Percentiles rank a stretch among this genome's conserved stretches.
Evolutionary conservation across 2,329 filamentous ascomycete genomes (phyloP).

Genomic region (Trichophyton benhamiae): DNA sequence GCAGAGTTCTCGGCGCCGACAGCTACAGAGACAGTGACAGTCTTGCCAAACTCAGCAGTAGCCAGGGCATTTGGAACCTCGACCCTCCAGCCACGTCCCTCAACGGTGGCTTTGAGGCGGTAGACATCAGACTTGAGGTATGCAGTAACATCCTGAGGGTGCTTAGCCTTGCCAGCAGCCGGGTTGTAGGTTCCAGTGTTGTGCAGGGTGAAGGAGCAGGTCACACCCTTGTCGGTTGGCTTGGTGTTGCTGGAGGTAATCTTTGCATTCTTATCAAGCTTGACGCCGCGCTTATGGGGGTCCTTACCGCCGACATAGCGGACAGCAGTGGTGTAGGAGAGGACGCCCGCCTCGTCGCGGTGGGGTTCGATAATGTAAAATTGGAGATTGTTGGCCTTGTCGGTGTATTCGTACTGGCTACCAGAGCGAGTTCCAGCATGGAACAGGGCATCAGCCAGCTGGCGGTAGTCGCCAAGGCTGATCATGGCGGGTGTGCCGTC

Average conservation of each 20-base stretch:
- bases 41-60: conserved; percentile 9
- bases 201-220: conserved; percentile 12
- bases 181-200: conserved; percentile 11
- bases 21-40: conserved; percentile 11
- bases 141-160: conserved; percentile 11
- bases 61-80: conserved; percentile 13
- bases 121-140: conserved; percentile 14
- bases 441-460: conserved; percentile 13
- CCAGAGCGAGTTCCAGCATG: conserved; percentile 15
- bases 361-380: conserved; percentile 14
- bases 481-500: conserved; percentile 11
- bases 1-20: conserved; percentile 11
- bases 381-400: conserved; percentile 13
- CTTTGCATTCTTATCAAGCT: conserved; percentile 2
- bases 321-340: conserved; percentile 13
- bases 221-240: conserved; percentile 11
- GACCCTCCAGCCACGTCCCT: conserved; percentile 13
- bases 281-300: conserved; percentile 9
- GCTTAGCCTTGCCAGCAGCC: conserved; percentile 4
- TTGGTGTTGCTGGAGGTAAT: neutral
- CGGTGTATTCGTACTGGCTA: conserved; percentile 14
- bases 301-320: conserved; percentile 9
- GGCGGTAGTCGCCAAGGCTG: conserved; percentile 14
- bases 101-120: conserved; percentile 12
- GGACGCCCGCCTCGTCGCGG: conserved; percentile 11